These are phyloP conservation scores for Fusarium redolens DNA, from an alignment of 2,329 filamentous ascomycete genomes.

Conservation along the genomic window DNA sequence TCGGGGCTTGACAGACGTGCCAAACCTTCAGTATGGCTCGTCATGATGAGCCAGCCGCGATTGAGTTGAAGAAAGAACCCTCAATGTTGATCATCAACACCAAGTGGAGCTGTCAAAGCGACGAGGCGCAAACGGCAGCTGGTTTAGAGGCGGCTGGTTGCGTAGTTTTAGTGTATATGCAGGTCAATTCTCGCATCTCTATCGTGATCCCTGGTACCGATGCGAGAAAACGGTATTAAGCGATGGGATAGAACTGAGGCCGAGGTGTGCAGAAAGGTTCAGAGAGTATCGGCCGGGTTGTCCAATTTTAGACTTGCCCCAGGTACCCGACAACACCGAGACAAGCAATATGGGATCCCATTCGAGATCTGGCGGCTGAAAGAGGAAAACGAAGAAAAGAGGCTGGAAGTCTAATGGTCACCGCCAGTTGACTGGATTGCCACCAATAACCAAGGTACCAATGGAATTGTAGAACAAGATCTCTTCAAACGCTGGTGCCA, in stretches of 20 bases:
- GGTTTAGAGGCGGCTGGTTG: constrained; percentile 36
- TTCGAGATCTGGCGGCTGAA: constrained; percentile 3
- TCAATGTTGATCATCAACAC: constrained; percentile 33
- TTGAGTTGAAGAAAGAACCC: constrained; percentile 33
- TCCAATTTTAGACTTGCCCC: background rate
- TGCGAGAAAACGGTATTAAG: constrained; percentile 23
- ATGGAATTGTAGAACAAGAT: constrained; percentile 9
- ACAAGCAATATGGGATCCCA: background rate
- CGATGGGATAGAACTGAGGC: constrained; percentile 14
- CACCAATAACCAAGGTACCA: constrained; percentile 15
- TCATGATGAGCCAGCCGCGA: constrained; percentile 19
- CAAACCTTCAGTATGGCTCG: constrained; percentile 7
- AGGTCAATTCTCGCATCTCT: constrained; percentile 22
- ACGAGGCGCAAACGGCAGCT: constrained; percentile 45
- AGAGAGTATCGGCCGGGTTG: background rate
- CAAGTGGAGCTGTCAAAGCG: constrained; percentile 44
- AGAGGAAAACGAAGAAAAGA: constrained; percentile 18
- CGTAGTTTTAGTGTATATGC: constrained; percentile 31
- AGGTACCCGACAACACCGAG: background rate
- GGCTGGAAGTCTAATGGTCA: constrained; percentile 33
- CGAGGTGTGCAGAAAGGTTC: constrained; percentile 1
- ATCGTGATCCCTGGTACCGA: constrained; percentile 14
- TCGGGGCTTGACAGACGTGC: constrained; percentile 8
- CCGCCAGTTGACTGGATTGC: constrained; percentile 22
- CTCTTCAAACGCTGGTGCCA: background rate